Evolutionary conservation across 306 rosid genomes (phyloP), one percentile per base, ranked within the genome.

Genomic region (Cicer yamashitae): DNA sequence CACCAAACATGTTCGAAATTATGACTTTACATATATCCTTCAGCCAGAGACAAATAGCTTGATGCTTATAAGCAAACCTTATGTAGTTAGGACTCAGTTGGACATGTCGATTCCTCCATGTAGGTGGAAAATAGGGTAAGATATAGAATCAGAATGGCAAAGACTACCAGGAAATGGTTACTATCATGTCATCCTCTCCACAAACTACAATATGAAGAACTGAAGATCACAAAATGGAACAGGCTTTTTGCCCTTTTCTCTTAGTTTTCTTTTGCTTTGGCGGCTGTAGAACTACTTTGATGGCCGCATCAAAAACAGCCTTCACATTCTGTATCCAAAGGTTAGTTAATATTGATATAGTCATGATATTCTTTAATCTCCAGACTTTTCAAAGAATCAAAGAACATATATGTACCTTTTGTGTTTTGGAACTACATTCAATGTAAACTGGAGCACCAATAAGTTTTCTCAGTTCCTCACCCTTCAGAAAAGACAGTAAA

Each of bases 351-450:
- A 38, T 54, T 34, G 30, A 48, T 77, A 20, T 74, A 79, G 66
- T 43, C n/a, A 6, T 7, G 17, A 22, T 44, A 67, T 61, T 45
- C 8, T 50, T 76, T 43, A 70, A 46, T 67, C 51, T 30, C 38
- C 8, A 13, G 20, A 47, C 50, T 8, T 71, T 77, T 18, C 38
- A 74, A 50, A 22, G 59, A 77, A 61, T 67, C 34, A 57, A 73
- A 17, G 71, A 71, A 71, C 60, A 81, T 78, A 53, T 77, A 74
- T 64, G 57, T 82, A 91, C 98, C 94, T 90, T 91, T 80, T 94
- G 97, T 20, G 98, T 91, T 88, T 94, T 94, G 41, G 98, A 94
- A 84, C 98, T 94, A 59, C 98, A 94, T 75, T 94, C 98, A 18
- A 90, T 87, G 86, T 90, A 94, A 81, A 82, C 84, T 1, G 91